Conservation (phyloP, 2,329 filamentous ascomycete genomes). For the Seiridium cupressi region DNA sequence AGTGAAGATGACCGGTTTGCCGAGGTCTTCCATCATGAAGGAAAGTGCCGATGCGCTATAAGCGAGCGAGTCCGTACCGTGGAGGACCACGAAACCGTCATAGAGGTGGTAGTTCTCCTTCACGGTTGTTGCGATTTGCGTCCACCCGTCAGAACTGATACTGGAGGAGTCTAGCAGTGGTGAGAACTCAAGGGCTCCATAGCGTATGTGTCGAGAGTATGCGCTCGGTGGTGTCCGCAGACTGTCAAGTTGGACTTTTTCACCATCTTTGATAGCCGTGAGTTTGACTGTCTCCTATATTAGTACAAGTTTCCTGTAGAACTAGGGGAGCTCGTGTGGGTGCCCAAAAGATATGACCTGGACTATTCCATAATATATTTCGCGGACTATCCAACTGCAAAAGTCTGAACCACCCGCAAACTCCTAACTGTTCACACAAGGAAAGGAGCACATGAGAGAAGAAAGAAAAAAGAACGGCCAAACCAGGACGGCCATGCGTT, state of each 20-base stretch:
- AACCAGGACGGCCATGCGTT: no score
- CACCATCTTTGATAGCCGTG: constrained; percentile 49
- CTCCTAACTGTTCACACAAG: no score
- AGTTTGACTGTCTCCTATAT: constrained; percentile 38
- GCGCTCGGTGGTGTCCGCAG: constrained; percentile 77
- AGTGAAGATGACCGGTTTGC: constrained; percentile 87
- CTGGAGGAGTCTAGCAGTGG: constrained; percentile 86
- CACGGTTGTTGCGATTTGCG: constrained; percentile 77
- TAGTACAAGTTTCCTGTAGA: not conserved
- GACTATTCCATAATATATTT: no score
- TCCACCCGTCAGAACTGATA: constrained; percentile 84
- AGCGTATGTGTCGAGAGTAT: constrained; percentile 79
- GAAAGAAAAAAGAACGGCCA: no score
- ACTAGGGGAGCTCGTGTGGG: not conserved
- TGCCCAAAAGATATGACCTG: not conserved
- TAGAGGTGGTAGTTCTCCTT: constrained; percentile 83
- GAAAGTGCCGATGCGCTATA: constrained; percentile 89
- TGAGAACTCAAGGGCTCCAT: constrained; percentile 80
- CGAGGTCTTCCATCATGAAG: constrained; percentile 85
- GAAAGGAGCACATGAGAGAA: no score
- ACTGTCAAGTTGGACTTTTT: constrained; percentile 56
- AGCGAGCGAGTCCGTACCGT: constrained; percentile 85
- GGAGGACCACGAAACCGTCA: constrained; percentile 87
- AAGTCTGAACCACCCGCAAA: no score
- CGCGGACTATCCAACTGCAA: no score